Evolutionary conservation across 2,329 filamentous ascomycete genomes (phyloP), one percentile per base, ranked within the genome.

Genomic region (Fusarium robinianum): DNA sequence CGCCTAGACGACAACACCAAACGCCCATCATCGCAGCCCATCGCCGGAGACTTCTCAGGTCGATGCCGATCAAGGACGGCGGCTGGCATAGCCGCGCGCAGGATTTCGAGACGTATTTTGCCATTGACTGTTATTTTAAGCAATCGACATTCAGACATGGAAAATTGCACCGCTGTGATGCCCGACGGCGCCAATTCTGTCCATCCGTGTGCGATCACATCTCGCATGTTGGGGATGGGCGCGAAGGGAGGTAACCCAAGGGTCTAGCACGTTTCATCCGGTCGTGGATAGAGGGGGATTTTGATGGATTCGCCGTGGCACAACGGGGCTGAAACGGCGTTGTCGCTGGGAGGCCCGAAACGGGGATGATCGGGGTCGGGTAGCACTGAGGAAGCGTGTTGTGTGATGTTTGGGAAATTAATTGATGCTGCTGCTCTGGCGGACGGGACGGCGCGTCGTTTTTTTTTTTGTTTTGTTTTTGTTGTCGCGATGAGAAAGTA

Each of bases 201-300:
- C 17, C 12, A 12, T 34, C 18, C 23, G 26, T 25, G 38, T 42
- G 26, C 39, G 23, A 33, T 16, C 12, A 34, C 30, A 12, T 41
- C 18, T 23, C 25, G 37, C 51, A 44, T 35, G 42, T 24, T 35
- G 36, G 34, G 51, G 35, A 55, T 59, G 50, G 52, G 42, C 48
- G 39, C 41, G 51, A 42, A 39, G 47, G 40, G 57, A 60, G 57
- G 51, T 25, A 58, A 35, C 54, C 53, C 35, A 34, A 42, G 31
- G 23, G 36, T 48, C 36, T 56, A 56, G 54, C 52, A 54, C 45
- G 57, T 60, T 60, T 60, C 57, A 60, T 35, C 25, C 40, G 12
- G 35, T 33, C 15, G 19, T 38, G 30, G 41, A 26, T 38, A 27
- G 17, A 29, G 18, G 41, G 36, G 42, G n/a, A n/a, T n/a, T 41